These are phyloP conservation scores for Lepidium africanum DNA, from an alignment of 345 rosid genomes.

Conservation along the genomic window DNA sequence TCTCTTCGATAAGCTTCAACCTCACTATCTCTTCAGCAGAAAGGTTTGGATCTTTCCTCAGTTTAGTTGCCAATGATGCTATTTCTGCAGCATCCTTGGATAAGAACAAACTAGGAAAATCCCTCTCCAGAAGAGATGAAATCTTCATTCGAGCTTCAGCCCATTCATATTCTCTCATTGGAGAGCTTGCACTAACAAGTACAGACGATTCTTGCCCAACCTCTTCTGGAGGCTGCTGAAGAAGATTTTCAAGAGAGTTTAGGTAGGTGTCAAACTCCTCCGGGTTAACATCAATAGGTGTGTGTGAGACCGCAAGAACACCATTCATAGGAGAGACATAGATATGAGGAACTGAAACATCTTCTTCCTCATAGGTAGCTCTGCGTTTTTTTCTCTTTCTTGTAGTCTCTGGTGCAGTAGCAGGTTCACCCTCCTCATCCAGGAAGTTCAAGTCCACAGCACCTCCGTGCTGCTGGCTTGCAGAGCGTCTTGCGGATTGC, in stretches of 20 bases:
- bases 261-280: conserved; percentile 61
- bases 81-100: conserved; percentile 42
- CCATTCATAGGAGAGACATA: conserved; percentile 32
- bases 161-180: conserved; percentile 39
- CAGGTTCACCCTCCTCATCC: conserved; percentile 17
- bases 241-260: conserved; percentile 58
- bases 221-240: conserved; percentile 38
- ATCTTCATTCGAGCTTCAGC: conserved; percentile 49
- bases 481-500: conserved; percentile 20
- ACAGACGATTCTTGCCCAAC: conserved; percentile 5
- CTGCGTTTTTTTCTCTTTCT: conserved; percentile 21
- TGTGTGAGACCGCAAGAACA: conserved; percentile 21
- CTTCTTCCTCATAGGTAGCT: conserved; percentile 17
- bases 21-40: conserved; percentile 59
- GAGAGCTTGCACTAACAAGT: conserved; percentile 12
- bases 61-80: conserved; percentile 42
- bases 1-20: conserved; percentile 57
- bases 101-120: conserved; percentile 41
- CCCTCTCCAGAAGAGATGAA: conserved; percentile 45
- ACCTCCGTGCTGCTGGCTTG: conserved; percentile 19
- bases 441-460: conserved; percentile 19
- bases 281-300: conserved; percentile 27
- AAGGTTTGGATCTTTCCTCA: conserved; percentile 47
- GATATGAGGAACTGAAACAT: conserved; percentile 26
- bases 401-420: conserved; percentile 15